Percentiles rank a stretch among this genome's conserved stretches.
These are phyloP conservation scores for Aspergillus tubingensis DNA, from an alignment of 2,329 filamentous ascomycete genomes.

Conservation along the genomic window DNA sequence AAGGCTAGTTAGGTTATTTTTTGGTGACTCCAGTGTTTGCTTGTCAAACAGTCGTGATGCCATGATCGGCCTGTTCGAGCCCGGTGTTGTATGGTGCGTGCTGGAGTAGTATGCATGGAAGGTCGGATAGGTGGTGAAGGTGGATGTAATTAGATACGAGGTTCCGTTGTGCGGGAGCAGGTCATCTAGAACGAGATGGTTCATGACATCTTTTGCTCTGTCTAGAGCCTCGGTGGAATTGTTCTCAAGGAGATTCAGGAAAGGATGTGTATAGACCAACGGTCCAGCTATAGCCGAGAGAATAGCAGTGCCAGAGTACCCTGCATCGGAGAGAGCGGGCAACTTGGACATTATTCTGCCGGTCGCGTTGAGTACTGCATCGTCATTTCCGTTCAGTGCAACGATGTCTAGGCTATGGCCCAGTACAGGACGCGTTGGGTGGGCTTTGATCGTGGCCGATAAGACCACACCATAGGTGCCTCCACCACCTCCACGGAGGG, in stretches of 20 bases:
- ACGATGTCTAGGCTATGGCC: constrained; percentile 8
- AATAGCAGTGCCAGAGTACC: constrained; percentile 13
- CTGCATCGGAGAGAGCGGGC: constrained; percentile 14
- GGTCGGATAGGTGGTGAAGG: constrained; percentile 1
- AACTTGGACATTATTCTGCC: constrained; percentile 10
- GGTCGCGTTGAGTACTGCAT: constrained; percentile 5
- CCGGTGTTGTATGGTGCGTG: constrained; percentile 1
- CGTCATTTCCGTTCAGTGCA: background rate
- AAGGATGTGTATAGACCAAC: constrained; percentile 4
- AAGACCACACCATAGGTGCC: constrained; percentile 33
- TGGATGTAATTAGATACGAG: background rate
- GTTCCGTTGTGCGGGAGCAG: constrained; percentile 15
- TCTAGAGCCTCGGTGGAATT: constrained; percentile 8
- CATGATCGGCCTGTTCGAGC: constrained; percentile 4
- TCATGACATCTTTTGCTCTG: constrained; percentile 10
- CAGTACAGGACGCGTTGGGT: constrained; percentile 15
- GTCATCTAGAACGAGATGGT: constrained; percentile 4
- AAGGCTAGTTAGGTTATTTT: background rate
- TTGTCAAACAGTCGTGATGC: constrained; percentile 11
- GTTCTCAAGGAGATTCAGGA: constrained; percentile 12
- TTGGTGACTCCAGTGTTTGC: background rate
- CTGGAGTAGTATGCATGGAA: constrained; percentile 10
- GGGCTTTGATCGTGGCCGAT: constrained; percentile 21
- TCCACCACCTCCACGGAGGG: constrained; percentile 45
- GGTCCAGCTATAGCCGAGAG: background rate